Percentiles rank a stretch among this genome's conserved stretches.
These are phyloP conservation scores for Aspergillaceae sp. DNA, from an alignment of 2,329 filamentous ascomycete genomes.

Conservation along the genomic window DNA sequence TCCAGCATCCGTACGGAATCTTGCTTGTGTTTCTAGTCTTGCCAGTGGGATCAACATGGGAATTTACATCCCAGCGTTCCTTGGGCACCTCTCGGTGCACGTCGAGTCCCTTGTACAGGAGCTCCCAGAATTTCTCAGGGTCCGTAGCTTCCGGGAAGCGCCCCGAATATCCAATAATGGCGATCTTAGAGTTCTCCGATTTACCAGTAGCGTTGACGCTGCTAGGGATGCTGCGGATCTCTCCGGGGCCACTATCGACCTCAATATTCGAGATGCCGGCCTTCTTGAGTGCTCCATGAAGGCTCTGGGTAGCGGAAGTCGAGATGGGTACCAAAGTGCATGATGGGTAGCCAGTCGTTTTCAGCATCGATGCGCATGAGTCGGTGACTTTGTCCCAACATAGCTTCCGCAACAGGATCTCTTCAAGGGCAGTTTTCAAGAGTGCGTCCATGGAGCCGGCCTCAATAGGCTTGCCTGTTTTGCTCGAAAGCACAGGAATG, in stretches of 20 bases:
- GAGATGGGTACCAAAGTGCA: slow-evolving; percentile 24
- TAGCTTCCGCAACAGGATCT: slow-evolving; percentile 32
- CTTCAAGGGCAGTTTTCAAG: slow-evolving; percentile 25
- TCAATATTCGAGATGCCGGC: slow-evolving; percentile 17
- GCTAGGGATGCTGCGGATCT: slow-evolving; percentile 15
- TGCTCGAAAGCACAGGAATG: slow-evolving; percentile 32
- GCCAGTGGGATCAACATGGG: slow-evolving; percentile 58
- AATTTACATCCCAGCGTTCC: slow-evolving; percentile 59
- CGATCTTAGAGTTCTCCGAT: slow-evolving; percentile 30
- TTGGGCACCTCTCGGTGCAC: slow-evolving; percentile 57
- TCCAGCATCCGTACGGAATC: slow-evolving; percentile 62
- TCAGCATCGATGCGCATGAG: slow-evolving; percentile 18
- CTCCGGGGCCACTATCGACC: slow-evolving; percentile 19
- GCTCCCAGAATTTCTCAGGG: slow-evolving; percentile 59
- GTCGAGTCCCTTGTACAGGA: slow-evolving; percentile 60
- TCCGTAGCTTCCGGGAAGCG: slow-evolving; percentile 61
- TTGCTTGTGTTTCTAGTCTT: slow-evolving; percentile 63
- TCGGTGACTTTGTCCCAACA: slow-evolving; percentile 35
- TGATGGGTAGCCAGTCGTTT: slow-evolving; percentile 5
- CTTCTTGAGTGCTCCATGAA: slow-evolving; percentile 25
- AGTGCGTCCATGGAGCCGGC: slow-evolving; percentile 24
- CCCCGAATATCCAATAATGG: slow-evolving; percentile 71
- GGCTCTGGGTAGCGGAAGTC: slow-evolving; percentile 24
- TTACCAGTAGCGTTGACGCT: slow-evolving; percentile 20
- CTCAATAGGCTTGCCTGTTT: slow-evolving; percentile 24